Evolutionary conservation across 169 alveolate genomes (phyloP).

Genomic region (Eimeria maxima): DNA sequence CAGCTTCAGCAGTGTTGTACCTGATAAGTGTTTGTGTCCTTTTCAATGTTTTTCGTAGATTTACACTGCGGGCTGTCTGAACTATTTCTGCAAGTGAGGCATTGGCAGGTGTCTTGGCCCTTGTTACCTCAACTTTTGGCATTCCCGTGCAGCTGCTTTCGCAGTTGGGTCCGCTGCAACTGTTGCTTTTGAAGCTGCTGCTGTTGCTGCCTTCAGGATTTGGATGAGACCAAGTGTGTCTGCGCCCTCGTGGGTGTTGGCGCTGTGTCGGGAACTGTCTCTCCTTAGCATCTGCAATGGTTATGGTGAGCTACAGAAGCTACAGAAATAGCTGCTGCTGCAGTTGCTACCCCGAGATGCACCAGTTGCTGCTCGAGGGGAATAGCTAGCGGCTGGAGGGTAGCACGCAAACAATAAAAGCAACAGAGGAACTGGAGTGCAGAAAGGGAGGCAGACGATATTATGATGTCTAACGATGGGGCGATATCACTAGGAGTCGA

Average conservation of each 20-base stretch:
- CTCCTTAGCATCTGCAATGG: slow-evolving; percentile 32
- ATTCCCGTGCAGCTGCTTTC: neutral
- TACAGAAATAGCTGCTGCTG: too few relatives aligned
- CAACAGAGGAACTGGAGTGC: neutral
- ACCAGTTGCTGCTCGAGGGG: neutral
- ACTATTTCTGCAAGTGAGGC: slow-evolving; percentile 40
- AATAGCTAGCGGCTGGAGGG: neutral
- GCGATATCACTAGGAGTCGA: neutral
- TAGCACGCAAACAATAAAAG: neutral
- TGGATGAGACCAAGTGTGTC: slow-evolving; percentile 10
- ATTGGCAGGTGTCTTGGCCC: neutral
- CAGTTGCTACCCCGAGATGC: too few relatives aligned
- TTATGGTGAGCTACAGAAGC: slow-evolving; percentile 27
- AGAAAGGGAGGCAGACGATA: neutral
- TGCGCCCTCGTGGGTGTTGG: slow-evolving; percentile 18
- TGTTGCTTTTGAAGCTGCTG: slow-evolving; percentile 27
- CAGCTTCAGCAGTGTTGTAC: neutral
- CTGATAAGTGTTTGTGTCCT: neutral
- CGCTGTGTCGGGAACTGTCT: slow-evolving; percentile 15
- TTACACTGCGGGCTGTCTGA: slow-evolving; percentile 24
- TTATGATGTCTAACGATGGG: neutral
- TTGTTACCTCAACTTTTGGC: neutral
- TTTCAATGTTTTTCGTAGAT: neutral
- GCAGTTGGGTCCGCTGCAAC: neutral
- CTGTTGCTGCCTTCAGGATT: slow-evolving; percentile 14